Evolutionary conservation across 2,329 filamentous ascomycete species (phyloP), one percentile per base, ranked within the genome.

Genomic region (Fusarium circinatum): DNA sequence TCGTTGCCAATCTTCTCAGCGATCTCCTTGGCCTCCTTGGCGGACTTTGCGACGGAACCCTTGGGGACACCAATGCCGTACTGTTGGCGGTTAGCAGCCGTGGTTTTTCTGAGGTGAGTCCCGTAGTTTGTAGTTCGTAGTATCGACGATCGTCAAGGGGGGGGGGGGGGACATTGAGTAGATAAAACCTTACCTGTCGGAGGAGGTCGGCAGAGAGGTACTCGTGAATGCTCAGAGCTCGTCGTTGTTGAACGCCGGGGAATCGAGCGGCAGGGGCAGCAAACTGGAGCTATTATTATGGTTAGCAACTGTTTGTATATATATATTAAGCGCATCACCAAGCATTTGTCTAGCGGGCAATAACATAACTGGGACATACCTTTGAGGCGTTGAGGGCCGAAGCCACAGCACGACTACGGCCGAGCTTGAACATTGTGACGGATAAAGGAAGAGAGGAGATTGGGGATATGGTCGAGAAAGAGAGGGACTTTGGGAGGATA

Each of bases 171-270:
- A 62, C 47, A 22, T 62, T 36, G 47, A 62, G 44, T 52, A 47
- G 64, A 62, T 62, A 47, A 70, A 72, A 62, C 65, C 66, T 84
- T 88, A 92, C 90, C 88, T 91, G 82, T 85, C 89, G 94, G 81
- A 99, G 90, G 78, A 99, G 92, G 84, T 95, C 94, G 79, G 95
- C 94, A 79, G 96, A 98, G 81, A 96, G 93, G 87, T 98, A 98
- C 88, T 99, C 96, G 89, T 99, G 96, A 82, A 99, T 98, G 82
- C 94, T 96, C 82, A 99, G 90, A 82, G 93, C 92, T 87, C 96
- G 91, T 85, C 89, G 90, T 86, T 98, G 95, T 85, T 96, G 92
- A 78, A 86, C 89, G 80, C 91, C 89, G 86, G 93, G 87, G 76
- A 89, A 84, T 85, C 88, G 89, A 80, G 87, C 81, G 73, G 85